These are phyloP conservation scores for Cryptococcus sp. DNA, from an alignment of 1,284 basidiomycete species.

Conservation along the genomic window DNA sequence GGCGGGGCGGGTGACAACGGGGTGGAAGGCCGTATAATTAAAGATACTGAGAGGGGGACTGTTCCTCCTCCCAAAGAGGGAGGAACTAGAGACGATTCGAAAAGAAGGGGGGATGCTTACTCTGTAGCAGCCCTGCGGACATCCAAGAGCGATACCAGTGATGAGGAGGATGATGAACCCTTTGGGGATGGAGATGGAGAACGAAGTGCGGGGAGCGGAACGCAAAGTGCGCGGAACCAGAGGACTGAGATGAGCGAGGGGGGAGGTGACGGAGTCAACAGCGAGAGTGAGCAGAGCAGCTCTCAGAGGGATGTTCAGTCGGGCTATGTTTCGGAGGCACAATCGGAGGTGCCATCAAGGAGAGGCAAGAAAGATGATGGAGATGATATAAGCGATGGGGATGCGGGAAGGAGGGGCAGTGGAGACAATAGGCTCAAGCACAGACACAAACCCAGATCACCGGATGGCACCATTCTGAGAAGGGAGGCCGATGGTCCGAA, in stretches of 20 bases:
- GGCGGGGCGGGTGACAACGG: not conserved
- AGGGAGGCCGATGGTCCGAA: not conserved
- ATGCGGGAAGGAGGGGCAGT: not conserved
- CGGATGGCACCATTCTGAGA: too few species aligned
- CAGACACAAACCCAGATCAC: not conserved
- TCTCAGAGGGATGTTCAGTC: too few species aligned
- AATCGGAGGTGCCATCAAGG: too few species aligned
- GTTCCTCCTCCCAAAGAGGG: too few species aligned
- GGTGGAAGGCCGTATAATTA: not conserved
- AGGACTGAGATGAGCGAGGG: not conserved
- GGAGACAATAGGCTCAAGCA: not conserved
- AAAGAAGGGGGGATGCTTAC: too few species aligned
- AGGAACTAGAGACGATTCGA: too few species aligned
- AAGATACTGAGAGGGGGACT: not conserved
- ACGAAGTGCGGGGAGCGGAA: not conserved
- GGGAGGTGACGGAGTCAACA: not conserved
- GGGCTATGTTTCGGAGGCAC: too few species aligned
- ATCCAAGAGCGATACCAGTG: not conserved
- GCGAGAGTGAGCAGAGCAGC: too few species aligned
- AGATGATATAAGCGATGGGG: not conserved
- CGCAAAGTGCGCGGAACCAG: not conserved
- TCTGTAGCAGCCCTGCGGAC: too few species aligned
- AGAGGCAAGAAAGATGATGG: too few species aligned
- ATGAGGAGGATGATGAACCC: not conserved
- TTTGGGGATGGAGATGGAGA: not conserved